Base-by-base conservation (phyloP, 192 early-diverging fungal species). In the Geranomyces michiganensis region DNA sequence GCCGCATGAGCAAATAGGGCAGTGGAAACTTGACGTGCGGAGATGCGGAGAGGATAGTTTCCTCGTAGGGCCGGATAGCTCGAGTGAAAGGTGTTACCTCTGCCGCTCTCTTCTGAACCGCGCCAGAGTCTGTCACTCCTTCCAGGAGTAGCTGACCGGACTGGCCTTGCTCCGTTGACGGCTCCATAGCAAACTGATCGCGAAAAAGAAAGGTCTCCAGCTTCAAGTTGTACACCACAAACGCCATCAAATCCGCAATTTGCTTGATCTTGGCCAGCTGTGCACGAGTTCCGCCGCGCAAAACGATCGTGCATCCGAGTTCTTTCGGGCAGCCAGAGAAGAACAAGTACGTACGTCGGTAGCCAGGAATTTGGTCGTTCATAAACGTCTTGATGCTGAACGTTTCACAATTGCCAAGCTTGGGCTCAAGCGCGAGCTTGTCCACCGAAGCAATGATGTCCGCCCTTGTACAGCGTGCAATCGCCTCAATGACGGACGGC, bases 381-480 rank as follows among this genome's bases (percentile, higher is more conserved):
- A 93, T 87, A 73, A 88, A 95, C 0, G 92, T 95, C 64, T 92
- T 87, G 45, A 93, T 87, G 9, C 81, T 85, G 69, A 97, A 90
- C 13, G 80, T 62, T 13, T 84, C 88, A 62, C 95, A 98, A 0
- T 87, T 87, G 0, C 94, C 95, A 13, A 94, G 76, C 17, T 83
- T 81, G n/a, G 90, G 89, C 21, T 88, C 86, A 24, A 82, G 73
- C 56, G 87, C 82, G 12, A 97, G 83, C 65, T 91, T 88, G 68
- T 95, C 94, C 68, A 95, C 87, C 0, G 94, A 93, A 0, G 87
- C 78, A 14, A 98, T 90, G 26, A 96, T 82, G 36, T 89, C 85
- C 0, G 95, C 95, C 44, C 87, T 82, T 0, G 95, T 95, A 62
- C 92, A 93, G 17, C 95, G 85, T 0, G 96, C 92, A 36, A 97